phyloP scores from a whole-genome alignment of 306 rosid species.

The Trichosanthes cucumerina region DNA sequence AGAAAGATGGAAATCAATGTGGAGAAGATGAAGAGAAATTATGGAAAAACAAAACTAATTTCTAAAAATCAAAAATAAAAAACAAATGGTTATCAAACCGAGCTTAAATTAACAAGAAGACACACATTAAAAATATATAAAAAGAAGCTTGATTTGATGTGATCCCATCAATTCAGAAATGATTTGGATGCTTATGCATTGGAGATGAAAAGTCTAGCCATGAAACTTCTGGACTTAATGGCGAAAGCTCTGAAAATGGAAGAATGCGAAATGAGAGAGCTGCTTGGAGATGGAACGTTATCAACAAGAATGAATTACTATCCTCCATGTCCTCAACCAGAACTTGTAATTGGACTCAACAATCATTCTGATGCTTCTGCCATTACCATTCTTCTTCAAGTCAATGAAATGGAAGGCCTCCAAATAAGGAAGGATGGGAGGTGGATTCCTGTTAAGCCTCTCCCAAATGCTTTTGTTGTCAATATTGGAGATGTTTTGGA shows the following conservation, averaged over 20 bases:
- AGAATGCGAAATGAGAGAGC: slow-evolving; percentile 4
- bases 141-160: neutral
- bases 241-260: slow-evolving; percentile 19
- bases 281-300: slow-evolving; percentile 20
- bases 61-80: no score
- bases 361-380: slow-evolving; percentile 19
- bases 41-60: no score
- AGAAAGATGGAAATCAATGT: no score
- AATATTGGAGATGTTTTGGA: slow-evolving; percentile 28
- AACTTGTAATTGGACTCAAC: slow-evolving; percentile 23
- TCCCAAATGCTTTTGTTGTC: slow-evolving; percentile 21
- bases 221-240: slow-evolving; percentile 10
- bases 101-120: no score
- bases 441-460: slow-evolving; percentile 24
- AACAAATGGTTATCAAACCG: no score
- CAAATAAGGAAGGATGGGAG: slow-evolving; percentile 23
- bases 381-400: slow-evolving; percentile 27
- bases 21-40: no score
- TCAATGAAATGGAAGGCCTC: slow-evolving; percentile 27
- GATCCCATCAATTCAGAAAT: slow-evolving; percentile 15
- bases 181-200: slow-evolving; percentile 12
- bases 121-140: neutral
- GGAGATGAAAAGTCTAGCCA: slow-evolving; percentile 13
- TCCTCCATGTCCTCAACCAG: slow-evolving; percentile 36
- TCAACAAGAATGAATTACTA: slow-evolving; percentile 28